These are phyloP conservation scores for Astragalus glycyphyllos DNA, from an alignment of 306 rosid species.

Conservation along the genomic window DNA sequence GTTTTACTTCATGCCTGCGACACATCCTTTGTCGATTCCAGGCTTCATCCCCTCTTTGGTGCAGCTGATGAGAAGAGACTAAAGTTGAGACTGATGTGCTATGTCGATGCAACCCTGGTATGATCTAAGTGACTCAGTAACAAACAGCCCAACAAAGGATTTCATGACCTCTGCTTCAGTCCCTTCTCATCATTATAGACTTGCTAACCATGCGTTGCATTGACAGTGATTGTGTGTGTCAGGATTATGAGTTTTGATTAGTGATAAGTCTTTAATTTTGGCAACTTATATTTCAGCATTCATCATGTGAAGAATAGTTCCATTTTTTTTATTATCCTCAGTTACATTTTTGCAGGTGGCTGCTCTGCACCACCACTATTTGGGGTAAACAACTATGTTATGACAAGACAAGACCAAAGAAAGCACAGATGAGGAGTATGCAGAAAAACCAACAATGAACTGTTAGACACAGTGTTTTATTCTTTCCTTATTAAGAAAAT, in stretches of 20 bases:
- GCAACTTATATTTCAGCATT: background rate
- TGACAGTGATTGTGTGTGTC: background rate
- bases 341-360: background rate
- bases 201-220: background rate
- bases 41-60: background rate
- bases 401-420: constrained; percentile 27
- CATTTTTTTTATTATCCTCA: background rate
- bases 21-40: too few species aligned
- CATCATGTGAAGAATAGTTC: background rate
- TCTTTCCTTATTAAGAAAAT: too few species aligned
- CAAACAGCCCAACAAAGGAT: background rate
- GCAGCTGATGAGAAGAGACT: background rate
- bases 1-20: background rate
- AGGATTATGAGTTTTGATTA: background rate
- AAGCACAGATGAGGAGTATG: constrained; percentile 1
- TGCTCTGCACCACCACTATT: background rate
- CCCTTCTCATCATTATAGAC: background rate
- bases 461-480: too few species aligned
- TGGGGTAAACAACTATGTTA: constrained; percentile 8
- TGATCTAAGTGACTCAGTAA: background rate
- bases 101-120: background rate
- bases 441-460: background rate
- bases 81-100: background rate
- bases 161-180: background rate
- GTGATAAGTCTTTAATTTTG: background rate